Percentiles rank a stretch among this genome's conserved stretches.
Conservation (phyloP, 2,329 filamentous ascomycete genomes). For the Epicoccum nigrum region DNA sequence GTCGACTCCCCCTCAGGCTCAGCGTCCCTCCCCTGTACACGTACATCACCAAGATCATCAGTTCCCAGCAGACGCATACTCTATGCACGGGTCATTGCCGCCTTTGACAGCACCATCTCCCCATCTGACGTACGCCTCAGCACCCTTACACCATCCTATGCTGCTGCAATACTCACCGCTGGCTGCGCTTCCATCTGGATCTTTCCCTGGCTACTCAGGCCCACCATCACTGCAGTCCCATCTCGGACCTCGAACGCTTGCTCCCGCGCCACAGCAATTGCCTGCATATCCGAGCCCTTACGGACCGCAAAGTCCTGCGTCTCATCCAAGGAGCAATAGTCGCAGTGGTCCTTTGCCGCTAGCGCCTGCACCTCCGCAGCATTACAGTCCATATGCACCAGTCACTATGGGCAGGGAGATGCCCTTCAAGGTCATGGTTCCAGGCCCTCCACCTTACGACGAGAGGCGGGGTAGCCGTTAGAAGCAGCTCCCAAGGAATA, state of each 20-base stretch:
- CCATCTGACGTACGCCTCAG: slow-evolving; percentile 28
- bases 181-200: slow-evolving; percentile 31
- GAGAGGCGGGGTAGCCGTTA: slow-evolving; percentile 36
- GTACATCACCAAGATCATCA: slow-evolving; percentile 26
- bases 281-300: slow-evolving; percentile 39
- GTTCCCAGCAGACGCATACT: slow-evolving; percentile 29
- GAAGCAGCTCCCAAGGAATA: slow-evolving; percentile 18
- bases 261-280: slow-evolving; percentile 35
- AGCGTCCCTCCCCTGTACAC: slow-evolving; percentile 25
- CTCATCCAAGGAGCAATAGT: slow-evolving; percentile 33
- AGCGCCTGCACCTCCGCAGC: slow-evolving; percentile 39
- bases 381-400: slow-evolving; percentile 37
- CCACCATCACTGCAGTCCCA: slow-evolving; percentile 24
- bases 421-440: slow-evolving; percentile 42
- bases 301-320: slow-evolving; percentile 29
- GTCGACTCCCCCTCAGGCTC: slow-evolving; percentile 23
- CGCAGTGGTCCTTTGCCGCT: slow-evolving; percentile 34
- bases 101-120: slow-evolving; percentile 29
- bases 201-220: slow-evolving; percentile 23
- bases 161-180: slow-evolving; percentile 37
- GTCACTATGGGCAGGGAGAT: slow-evolving; percentile 27
- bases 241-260: slow-evolving; percentile 28
- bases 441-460: slow-evolving; percentile 33
- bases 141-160: slow-evolving; percentile 31
- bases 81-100: slow-evolving; percentile 21